Evolutionary conservation across 306 rosid genomes (phyloP).

Genomic region (Quercus gilva): DNA sequence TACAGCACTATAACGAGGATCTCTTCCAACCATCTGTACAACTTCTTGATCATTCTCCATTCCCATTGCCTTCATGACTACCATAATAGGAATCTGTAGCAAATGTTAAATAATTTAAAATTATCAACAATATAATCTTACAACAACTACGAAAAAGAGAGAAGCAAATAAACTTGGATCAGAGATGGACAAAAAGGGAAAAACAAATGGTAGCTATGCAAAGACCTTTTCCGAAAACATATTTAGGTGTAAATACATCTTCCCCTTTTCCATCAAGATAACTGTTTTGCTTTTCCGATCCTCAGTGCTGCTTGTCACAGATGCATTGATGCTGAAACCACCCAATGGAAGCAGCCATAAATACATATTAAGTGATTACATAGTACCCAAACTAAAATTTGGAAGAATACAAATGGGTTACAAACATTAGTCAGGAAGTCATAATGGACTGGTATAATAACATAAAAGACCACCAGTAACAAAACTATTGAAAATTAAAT

Average conservation of each 20-base stretch:
- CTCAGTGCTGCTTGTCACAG: slow-evolving; percentile 86
- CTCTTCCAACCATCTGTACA: slow-evolving; percentile 87
- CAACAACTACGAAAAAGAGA: not conserved
- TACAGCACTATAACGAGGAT: slow-evolving; percentile 70
- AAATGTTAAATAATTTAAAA: not conserved
- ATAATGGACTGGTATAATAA: not conserved
- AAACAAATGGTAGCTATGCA: slow-evolving; percentile 11
- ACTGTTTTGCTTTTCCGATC: slow-evolving; percentile 64
- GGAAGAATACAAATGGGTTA: not conserved
- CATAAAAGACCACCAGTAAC: not conserved
- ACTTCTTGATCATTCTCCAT: slow-evolving; percentile 91
- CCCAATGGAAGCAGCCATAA: slow-evolving; percentile 15
- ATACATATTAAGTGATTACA: slow-evolving; percentile 3
- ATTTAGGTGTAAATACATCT: slow-evolving; percentile 66
- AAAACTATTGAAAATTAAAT: not conserved
- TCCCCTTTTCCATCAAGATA: slow-evolving; percentile 74
- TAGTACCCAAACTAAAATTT: not conserved
- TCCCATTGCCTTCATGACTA: slow-evolving; percentile 93
- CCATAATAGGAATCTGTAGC: slow-evolving; percentile 70
- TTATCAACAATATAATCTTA: not conserved
- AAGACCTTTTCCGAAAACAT: slow-evolving; percentile 63
- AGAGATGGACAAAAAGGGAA: not conserved
- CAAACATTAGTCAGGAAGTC: not conserved
- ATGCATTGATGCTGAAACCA: slow-evolving; percentile 75
- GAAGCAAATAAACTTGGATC: slow-evolving; percentile 7